Base-by-base conservation (phyloP, 73 alveolate genomes). In the Paramecium tetraurelia region DNA sequence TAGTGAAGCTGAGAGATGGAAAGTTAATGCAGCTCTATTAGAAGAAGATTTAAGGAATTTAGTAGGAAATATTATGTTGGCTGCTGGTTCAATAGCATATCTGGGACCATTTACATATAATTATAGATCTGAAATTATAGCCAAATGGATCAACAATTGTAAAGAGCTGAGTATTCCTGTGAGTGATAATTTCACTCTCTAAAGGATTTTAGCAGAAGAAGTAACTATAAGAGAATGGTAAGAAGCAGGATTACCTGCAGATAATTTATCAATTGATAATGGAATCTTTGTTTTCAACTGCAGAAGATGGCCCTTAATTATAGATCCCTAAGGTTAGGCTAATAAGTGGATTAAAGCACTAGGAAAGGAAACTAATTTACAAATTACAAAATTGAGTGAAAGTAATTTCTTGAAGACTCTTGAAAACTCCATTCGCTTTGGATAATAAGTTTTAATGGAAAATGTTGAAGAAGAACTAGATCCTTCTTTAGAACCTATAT, bases 251-350 rank as follows among this genome's bases (percentile, higher is more conserved):
- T 94, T 99, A 77, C 99, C 99, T 4, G 94, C 97, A 5, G 99
- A 99, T 93, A 92, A 95, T 75, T 98, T 98, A 59, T 98, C 99
- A 50, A 96, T 97, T 27, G 96, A 94, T 85, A 99, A 99, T 90
- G 99, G 98, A 0, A 96, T 98, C 48, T 40, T 40, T 22, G 86
- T 98, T 21, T 95, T 94, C 18, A 96, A 94, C 31, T 92, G 93
- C 35, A 96, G 98, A 20, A 86, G 95, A 68, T 94, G 96, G 95
- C 99, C 99, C 7, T 92, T 96, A 57, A 92, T 98, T 68, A 98
- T 98, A 44, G 99, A 98, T 92, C 99, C 99, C 12, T 96, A 98
- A 92, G 88, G 94, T 72, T 95, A 98, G 92, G 99, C 99, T 11
- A 95, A 97, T 89, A 97, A 93, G 59, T 98, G 99, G 99, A 95